Conservation (phyloP, 108 stramenopile species). For the Nitzschia sp. region DNA sequence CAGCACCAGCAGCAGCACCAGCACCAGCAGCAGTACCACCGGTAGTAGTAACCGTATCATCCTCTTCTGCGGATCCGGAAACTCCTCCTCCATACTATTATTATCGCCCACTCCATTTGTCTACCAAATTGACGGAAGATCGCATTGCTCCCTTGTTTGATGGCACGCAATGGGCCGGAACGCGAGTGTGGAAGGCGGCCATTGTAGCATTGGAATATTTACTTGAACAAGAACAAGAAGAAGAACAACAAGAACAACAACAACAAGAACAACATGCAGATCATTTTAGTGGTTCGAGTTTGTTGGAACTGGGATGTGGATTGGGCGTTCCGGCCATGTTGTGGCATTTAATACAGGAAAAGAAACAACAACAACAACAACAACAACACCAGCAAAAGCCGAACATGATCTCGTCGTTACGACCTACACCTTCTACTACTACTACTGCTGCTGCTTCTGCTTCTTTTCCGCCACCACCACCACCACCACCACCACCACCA, state of each 20-base stretch:
- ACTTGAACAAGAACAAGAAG: slow-evolving; percentile 15
- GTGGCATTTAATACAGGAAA: slow-evolving; percentile 37
- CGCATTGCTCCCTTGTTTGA: slow-evolving; percentile 80
- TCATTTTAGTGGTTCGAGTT: slow-evolving; percentile 1
- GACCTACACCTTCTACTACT: not conserved
- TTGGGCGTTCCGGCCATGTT: slow-evolving; percentile 86
- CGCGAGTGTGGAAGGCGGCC: slow-evolving; percentile 82
- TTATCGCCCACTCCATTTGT: slow-evolving; percentile 37
- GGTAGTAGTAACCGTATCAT: too few species aligned
- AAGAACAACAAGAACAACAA: slow-evolving; percentile 11
- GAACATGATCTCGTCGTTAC: not conserved
- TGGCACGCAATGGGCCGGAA: slow-evolving; percentile 88
- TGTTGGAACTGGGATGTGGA: slow-evolving; percentile 84
- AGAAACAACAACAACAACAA: not conserved
- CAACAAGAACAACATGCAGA: not conserved
- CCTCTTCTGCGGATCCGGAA: not conserved
- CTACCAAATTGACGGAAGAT: slow-evolving; percentile 59
- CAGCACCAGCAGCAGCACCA: not conserved
- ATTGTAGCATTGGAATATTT: slow-evolving; percentile 68
- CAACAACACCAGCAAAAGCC: too few species aligned
- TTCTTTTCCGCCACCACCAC: not conserved
- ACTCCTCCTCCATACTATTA: too few species aligned
- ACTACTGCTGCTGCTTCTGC: slow-evolving; percentile 14
- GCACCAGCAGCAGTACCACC: not conserved
- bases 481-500: not conserved